phyloP scores from a whole-genome alignment of 73 alveolate genomes.

The Breviolum minutum region DNA sequence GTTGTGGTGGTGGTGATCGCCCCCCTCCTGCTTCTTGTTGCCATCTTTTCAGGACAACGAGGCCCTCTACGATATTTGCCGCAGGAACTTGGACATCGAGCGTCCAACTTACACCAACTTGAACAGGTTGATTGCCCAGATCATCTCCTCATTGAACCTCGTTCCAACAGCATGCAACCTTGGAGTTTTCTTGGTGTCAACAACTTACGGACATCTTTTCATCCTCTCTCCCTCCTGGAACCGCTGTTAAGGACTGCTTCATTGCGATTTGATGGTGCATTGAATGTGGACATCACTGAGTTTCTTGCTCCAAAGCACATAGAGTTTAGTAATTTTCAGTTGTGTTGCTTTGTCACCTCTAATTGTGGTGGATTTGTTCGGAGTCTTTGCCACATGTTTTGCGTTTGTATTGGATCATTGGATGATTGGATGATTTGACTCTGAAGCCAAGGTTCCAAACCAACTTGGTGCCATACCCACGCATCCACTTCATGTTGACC shows the following conservation, averaged over 20 bases:
- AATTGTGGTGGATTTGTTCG: no score
- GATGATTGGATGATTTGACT: no score
- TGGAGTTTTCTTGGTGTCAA: no score
- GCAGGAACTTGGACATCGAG: constrained; percentile 24
- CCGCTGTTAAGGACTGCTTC: constrained; percentile 91
- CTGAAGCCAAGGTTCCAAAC: constrained; percentile 96
- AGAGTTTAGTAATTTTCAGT: no score
- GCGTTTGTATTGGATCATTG: no score
- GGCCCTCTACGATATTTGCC: constrained; percentile 4
- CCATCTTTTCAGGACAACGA: not conserved
- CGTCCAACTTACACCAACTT: constrained; percentile 23
- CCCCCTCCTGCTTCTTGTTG: not conserved
- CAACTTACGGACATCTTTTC: not conserved
- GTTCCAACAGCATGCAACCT: not conserved
- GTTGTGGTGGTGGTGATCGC: not conserved
- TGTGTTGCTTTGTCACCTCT: no score
- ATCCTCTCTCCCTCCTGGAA: not conserved
- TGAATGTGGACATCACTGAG: constrained; percentile 99
- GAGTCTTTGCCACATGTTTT: no score
- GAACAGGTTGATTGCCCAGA: constrained; percentile 11
- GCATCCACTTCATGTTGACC: constrained; percentile 96
- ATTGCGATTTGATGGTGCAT: constrained; percentile 99
- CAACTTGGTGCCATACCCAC: constrained; percentile 98
- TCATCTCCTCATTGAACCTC: not conserved
- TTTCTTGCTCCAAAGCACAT: not conserved